Evolutionary conservation across 2,329 filamentous ascomycete species (phyloP), one percentile per base, ranked within the genome.

Genomic region (Aspergillus nomiae): DNA sequence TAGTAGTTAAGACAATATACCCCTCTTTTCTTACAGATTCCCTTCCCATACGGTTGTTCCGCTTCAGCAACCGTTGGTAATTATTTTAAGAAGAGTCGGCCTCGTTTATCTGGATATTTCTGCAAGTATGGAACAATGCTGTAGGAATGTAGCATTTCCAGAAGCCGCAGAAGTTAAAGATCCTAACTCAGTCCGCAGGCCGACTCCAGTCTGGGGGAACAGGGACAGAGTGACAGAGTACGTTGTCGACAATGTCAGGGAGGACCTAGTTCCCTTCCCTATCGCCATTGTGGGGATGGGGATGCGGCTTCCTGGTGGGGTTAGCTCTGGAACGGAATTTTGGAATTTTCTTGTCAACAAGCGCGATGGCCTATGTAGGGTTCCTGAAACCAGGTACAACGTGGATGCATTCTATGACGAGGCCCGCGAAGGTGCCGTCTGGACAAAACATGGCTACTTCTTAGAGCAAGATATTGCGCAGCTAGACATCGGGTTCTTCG

Each of bases 401-500:
- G 57, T 65, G 12, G 69, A 72, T 30, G 67, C 67, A 2, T 74
- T 69, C 46, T 70, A 71, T 34, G 64, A 70, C 21, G 67, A 59
- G 12, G 38, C 55, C 24, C 48, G 60, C 16, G 62, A 67, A 4
- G 55, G 58, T 6, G 58, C 51, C 0, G 58, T 63, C 8, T 62
- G 61, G 30, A 67, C 64, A 0, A 64, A 62, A 11, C 56, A 66
- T 56, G 71, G 70, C 0, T 71, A 77, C 56, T 77, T 76, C 48
- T 64, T 78, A 0, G 64, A 77, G 4, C 69, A 76, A 14, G 69
- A 77, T 57, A 63, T 72, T 2, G 59, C 48, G 2, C 30, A 26
- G 5, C 65, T 77, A 10, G 75, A 78, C 30, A 34, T 64, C 2
- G 43, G 58, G 0, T 76, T 76, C 53, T 79, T 76, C 32, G 60